phyloP scores from a whole-genome alignment of 2,329 filamentous ascomycete species.

The Alternaria brassicae region DNA sequence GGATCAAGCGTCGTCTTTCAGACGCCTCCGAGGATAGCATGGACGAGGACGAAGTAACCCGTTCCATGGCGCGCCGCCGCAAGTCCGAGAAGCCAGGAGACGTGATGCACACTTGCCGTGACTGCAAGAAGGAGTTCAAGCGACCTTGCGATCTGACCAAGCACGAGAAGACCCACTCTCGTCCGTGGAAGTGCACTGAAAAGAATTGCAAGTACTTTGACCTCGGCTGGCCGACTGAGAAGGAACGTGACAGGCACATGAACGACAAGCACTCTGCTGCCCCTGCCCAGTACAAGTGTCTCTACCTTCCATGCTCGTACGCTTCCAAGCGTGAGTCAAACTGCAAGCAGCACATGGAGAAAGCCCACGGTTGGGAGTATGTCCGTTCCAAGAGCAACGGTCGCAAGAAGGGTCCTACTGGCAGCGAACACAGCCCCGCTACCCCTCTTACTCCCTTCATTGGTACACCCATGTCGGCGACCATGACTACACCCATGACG shows the following conservation, averaged over 20 bases:
- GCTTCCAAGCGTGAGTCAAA: slow-evolving; percentile 95
- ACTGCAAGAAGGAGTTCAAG: slow-evolving; percentile 90
- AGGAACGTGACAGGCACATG: slow-evolving; percentile 93
- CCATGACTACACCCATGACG: slow-evolving; percentile 47
- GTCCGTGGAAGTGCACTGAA: slow-evolving; percentile 91
- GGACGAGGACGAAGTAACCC: slow-evolving; percentile 82
- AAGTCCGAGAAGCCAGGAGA: slow-evolving; percentile 89
- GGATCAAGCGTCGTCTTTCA: slow-evolving; percentile 61
- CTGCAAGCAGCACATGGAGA: slow-evolving; percentile 99
- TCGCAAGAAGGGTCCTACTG: slow-evolving; percentile 43
- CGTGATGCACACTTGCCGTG: slow-evolving; percentile 78
- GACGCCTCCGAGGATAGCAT: slow-evolving; percentile 63
- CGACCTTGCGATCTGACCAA: slow-evolving; percentile 97
- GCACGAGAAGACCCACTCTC: slow-evolving; percentile 96
- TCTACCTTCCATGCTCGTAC: slow-evolving; percentile 85
- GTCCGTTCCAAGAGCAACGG: slow-evolving; percentile 91
- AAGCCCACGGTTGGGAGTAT: slow-evolving; percentile 90
- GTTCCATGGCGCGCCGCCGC: slow-evolving; percentile 95
- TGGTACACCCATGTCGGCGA: slow-evolving; percentile 45
- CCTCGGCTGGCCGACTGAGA: slow-evolving; percentile 94
- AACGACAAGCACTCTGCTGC: slow-evolving; percentile 92
- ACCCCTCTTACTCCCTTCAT: slow-evolving; percentile 49
- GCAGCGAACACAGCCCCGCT: slow-evolving; percentile 35
- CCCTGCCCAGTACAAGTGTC: slow-evolving; percentile 83
- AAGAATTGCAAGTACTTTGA: slow-evolving; percentile 86